phyloP scores from a whole-genome alignment of 352 stramenopile genomes.

The Pythium dissimile region DNA sequence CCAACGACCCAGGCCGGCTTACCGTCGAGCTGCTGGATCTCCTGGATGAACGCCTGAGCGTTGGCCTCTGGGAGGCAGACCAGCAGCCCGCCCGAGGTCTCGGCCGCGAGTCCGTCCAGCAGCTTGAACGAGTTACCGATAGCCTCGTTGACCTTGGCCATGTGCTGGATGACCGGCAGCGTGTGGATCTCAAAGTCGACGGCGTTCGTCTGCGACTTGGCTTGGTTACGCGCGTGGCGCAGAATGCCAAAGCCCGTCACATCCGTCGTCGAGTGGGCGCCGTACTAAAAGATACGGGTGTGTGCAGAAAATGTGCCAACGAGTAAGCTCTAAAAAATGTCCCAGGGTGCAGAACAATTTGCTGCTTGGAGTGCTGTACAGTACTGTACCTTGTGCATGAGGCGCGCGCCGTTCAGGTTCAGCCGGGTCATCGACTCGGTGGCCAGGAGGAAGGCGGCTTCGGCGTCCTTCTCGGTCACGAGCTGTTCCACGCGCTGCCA shows the following conservation, averaged over 20 bases:
- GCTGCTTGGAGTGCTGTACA: too few relatives aligned
- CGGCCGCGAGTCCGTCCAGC: constrained; percentile 87
- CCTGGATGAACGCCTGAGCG: constrained; percentile 82
- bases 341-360: too few relatives aligned
- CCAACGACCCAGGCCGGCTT: constrained; percentile 92
- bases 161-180: constrained; percentile 91
- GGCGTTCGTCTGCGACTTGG: constrained; percentile 85
- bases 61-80: constrained; percentile 86
- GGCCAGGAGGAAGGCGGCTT: constrained; percentile 89
- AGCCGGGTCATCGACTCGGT: constrained; percentile 92
- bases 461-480: constrained; percentile 60
- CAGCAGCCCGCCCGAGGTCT: constrained; percentile 94
- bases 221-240: constrained; percentile 91
- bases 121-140: constrained; percentile 93
- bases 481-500: constrained; percentile 75
- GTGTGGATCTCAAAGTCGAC: constrained; percentile 93
- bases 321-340: too few relatives aligned
- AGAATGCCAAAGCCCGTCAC: constrained; percentile 96
- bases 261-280: constrained; percentile 92
- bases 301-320: too few relatives aligned
- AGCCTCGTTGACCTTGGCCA: constrained; percentile 82
- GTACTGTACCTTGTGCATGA: constrained; percentile 85
- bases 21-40: constrained; percentile 85
- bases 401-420: constrained; percentile 87
- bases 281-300: constrained; percentile 46